Evolutionary conservation across 495 filamentous ascomycete genomes (phyloP).

Genomic region (Penicillium parvum): DNA sequence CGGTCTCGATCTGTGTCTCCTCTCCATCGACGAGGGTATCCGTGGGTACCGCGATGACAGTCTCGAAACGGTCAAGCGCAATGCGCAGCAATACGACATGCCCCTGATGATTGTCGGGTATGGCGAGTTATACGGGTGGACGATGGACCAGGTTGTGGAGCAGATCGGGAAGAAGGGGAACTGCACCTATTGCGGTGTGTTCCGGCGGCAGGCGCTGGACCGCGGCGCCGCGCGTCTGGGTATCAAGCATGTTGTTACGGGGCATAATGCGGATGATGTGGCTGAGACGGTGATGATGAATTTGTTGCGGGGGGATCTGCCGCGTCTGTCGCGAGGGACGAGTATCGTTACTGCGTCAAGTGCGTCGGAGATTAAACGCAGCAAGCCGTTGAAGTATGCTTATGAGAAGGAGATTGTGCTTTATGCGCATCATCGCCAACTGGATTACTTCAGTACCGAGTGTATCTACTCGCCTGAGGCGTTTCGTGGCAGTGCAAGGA

Average conservation of each 20-base stretch:
- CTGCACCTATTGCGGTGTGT: slow-evolving; percentile 98
- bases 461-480: slow-evolving; percentile 98
- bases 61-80: slow-evolving; percentile 92
- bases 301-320: slow-evolving; percentile 81
- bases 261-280: slow-evolving; percentile 96
- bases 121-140: slow-evolving; percentile 95
- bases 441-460: slow-evolving; percentile 98
- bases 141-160: slow-evolving; percentile 96
- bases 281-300: slow-evolving; percentile 99
- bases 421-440: slow-evolving; percentile 90
- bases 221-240: slow-evolving; percentile 82
- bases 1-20: slow-evolving; percentile 75
- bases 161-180: slow-evolving; percentile 98
- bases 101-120: slow-evolving; percentile 88
- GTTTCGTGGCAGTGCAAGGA: slow-evolving; percentile 89
- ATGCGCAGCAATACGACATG: slow-evolving; percentile 86
- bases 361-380: slow-evolving; percentile 76
- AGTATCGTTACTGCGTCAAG: slow-evolving; percentile 80
- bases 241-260: slow-evolving; percentile 93
- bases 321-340: slow-evolving; percentile 83
- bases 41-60: slow-evolving; percentile 94
- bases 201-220: slow-evolving; percentile 90
- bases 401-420: slow-evolving; percentile 99
- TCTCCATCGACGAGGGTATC: slow-evolving; percentile 96
- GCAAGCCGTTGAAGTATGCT: slow-evolving; percentile 95